A percentile compares a stretch with the other conserved stretches of the same genome.
Evolutionary conservation across 2,329 filamentous ascomycete genomes (phyloP).

Genomic region (Talaromyces sp.): DNA sequence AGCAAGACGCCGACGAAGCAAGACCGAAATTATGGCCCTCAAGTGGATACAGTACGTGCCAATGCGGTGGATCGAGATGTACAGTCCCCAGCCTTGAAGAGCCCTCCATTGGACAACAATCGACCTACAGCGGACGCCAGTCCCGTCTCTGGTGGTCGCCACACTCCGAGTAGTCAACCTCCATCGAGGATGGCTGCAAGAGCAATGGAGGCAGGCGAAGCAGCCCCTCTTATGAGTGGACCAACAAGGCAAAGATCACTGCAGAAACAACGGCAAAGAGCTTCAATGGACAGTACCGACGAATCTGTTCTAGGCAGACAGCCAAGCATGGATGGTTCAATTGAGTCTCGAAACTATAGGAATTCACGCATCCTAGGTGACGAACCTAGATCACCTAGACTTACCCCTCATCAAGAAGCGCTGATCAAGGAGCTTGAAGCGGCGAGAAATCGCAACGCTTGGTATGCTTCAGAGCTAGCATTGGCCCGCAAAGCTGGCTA

Average conservation of each 20-base stretch:
- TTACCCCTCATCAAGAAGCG: slow-evolving; percentile 51
- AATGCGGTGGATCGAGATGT: slow-evolving; percentile 45
- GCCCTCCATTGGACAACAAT: slow-evolving; percentile 35
- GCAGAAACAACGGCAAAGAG: slow-evolving; percentile 56
- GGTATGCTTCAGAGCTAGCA: slow-evolving; percentile 93
- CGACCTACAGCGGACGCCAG: slow-evolving; percentile 41
- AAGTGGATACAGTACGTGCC: slow-evolving; percentile 39
- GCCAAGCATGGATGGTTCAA: slow-evolving; percentile 36
- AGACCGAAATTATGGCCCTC: slow-evolving; percentile 43
- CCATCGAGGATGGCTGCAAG: slow-evolving; percentile 38
- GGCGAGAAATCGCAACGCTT: slow-evolving; percentile 81
- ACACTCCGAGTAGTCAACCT: slow-evolving; percentile 55
- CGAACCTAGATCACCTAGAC: slow-evolving; percentile 42
- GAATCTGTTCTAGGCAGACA: slow-evolving; percentile 49
- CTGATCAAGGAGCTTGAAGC: slow-evolving; percentile 82
- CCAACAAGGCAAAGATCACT: slow-evolving; percentile 48
- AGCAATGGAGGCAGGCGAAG: slow-evolving; percentile 45
- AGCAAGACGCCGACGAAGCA: slow-evolving; percentile 50
- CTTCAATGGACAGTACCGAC: slow-evolving; percentile 63
- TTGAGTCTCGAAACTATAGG: slow-evolving; percentile 34
- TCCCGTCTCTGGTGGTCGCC: slow-evolving; percentile 55
- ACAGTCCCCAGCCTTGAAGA: slow-evolving; percentile 43
- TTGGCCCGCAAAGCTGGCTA: slow-evolving; percentile 89
- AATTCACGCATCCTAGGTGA: slow-evolving; percentile 39
- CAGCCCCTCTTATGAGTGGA: slow-evolving; percentile 39